Evolutionary conservation across 306 rosid species (phyloP).

Genomic region (Vigna angularis): DNA sequence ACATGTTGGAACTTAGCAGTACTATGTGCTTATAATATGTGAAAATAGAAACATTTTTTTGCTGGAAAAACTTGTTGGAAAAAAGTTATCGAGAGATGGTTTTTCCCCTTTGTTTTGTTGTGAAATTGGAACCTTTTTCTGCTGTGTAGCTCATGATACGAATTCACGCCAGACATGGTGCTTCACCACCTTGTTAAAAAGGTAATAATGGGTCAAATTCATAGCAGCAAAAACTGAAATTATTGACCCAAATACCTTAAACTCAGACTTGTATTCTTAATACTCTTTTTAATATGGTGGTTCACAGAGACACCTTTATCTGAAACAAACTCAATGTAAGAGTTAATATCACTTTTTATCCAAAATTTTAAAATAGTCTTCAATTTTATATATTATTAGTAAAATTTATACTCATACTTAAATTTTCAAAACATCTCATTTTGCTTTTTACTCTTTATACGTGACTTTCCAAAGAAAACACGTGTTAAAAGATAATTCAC

Average conservation of each 20-base stretch:
- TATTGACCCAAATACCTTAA: background rate
- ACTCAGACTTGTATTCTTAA: too few relatives aligned
- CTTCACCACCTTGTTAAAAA: background rate
- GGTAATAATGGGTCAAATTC: background rate
- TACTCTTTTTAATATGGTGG: too few relatives aligned
- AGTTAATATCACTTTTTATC: too few relatives aligned
- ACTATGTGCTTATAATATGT: constrained; percentile 7
- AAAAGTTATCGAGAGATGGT: background rate
- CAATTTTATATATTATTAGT: too few relatives aligned
- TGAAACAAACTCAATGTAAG: too few relatives aligned
- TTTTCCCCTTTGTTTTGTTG: background rate
- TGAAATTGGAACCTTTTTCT: background rate
- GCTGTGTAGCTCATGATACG: background rate
- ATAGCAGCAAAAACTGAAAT: background rate
- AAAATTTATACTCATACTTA: too few relatives aligned
- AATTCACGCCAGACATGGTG: constrained; percentile 3
- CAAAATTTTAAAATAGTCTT: too few relatives aligned
- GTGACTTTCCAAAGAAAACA: background rate
- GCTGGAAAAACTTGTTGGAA: background rate
- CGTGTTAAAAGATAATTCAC: too few relatives aligned
- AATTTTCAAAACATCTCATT: too few relatives aligned
- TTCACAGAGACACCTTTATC: too few relatives aligned
- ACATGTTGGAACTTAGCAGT: constrained; percentile 33
- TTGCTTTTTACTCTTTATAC: background rate
- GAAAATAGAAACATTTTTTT: background rate